Evolutionary conservation across 257 asterid species (phyloP).

Genomic region (Pogostemon cablin): DNA sequence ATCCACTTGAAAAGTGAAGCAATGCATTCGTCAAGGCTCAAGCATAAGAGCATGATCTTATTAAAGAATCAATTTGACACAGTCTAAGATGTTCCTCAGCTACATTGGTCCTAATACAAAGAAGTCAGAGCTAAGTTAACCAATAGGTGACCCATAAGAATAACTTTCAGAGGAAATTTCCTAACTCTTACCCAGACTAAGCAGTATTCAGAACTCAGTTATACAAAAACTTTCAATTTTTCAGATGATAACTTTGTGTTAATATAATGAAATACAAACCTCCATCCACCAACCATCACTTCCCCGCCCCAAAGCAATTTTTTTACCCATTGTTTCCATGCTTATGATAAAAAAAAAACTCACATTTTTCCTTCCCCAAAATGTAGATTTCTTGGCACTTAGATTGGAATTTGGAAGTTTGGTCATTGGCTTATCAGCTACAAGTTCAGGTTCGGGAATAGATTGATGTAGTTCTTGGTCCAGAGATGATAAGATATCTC

Average conservation of each 20-base stretch:
- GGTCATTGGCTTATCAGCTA: slow-evolving; percentile 53
- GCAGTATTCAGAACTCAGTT: slow-evolving; percentile 14
- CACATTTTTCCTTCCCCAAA: slow-evolving; percentile 88
- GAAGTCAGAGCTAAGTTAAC: slow-evolving; percentile 1
- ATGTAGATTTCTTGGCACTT: slow-evolving; percentile 66
- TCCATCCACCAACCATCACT: slow-evolving; percentile 18
- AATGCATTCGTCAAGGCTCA: slow-evolving; percentile 12
- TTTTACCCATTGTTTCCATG: slow-evolving; percentile 19
- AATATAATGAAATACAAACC: slow-evolving; percentile 22
- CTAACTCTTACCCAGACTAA: slow-evolving; percentile 14
- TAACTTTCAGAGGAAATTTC: slow-evolving; percentile 12
- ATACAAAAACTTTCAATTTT: slow-evolving; percentile 17
- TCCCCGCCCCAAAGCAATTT: slow-evolving; percentile 12
- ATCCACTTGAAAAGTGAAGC: slow-evolving; percentile 5
- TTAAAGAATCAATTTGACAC: not conserved
- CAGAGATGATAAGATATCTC: slow-evolving; percentile 70
- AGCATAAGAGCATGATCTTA: not conserved
- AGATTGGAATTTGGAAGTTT: slow-evolving; percentile 51
- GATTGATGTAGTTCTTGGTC: slow-evolving; percentile 68
- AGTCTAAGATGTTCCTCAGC: slow-evolving; percentile 12
- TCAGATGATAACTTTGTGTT: slow-evolving; percentile 17
- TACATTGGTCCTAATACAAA: slow-evolving; percentile 12
- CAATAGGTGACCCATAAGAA: not conserved
- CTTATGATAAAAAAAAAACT: slow-evolving; percentile 39
- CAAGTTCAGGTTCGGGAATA: slow-evolving; percentile 52